Base-by-base conservation (phyloP, 805 yeast genomes). In the Sugiyamaella valdiviana region DNA sequence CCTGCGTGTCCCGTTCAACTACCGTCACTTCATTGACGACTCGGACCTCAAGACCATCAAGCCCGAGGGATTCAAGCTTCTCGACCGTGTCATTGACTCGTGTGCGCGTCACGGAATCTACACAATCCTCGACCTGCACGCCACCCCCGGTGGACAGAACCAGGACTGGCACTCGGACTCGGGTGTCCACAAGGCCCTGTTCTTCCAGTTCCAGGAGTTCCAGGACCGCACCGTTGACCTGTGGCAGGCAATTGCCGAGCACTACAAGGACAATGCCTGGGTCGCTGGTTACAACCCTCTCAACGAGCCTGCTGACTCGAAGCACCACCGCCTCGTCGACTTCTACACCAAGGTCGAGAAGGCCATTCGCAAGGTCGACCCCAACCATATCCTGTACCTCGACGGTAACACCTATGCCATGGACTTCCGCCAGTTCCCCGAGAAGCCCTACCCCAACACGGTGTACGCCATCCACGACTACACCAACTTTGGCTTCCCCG, bases 241-340 rank as follows among this genome's bases (percentile, higher is more conserved):
- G 46, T 75, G 79, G 79, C 57, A 51, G 6, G 65, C 69, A 45
- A 57, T 75, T 36, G 79, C 79, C 5, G 61, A 61, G 40, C 69
- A 73, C 58, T 75, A 75, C 57, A 67, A 64, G 52, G 72, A 68
- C 49, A 74, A 75, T 57, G 57, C 63, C n/a, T 74, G 73, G 74
- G 69, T 75, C 48, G 79, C 79, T 6, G 80, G 80, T 15, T 75
- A 74, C 61, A 75, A 75, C 75, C 58, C 77, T n/a, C 63, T 75
- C 60, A 75, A 75, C 58, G 80, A 75, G 58, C 80, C 80, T 5
- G 75, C 77, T 2, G 72, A 68, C 36, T 53, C 71, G 2, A 68
- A 72, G 45, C 77, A 73, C 52, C 44, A 61, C 29, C 69, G 71
- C 51, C 64, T 75, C 57, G 63, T 68, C 19, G 52, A 57, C 9